These are phyloP conservation scores for Crithidia acanthocephali DNA, from an alignment of 208 protist species.

Conservation along the genomic window DNA sequence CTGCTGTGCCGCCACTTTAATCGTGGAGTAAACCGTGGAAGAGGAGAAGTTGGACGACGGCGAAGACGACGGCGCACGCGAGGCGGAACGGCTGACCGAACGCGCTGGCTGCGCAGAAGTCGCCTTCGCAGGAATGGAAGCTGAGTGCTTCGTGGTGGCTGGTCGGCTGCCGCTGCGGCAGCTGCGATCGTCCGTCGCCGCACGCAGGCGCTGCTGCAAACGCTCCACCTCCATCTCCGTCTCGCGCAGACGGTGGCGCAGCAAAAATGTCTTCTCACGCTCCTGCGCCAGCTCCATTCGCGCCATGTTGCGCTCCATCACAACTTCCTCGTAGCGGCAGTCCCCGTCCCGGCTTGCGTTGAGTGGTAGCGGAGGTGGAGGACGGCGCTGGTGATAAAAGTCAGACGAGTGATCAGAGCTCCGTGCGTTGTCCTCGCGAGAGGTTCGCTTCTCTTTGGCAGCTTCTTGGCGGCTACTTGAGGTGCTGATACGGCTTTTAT, in stretches of 20 bases:
- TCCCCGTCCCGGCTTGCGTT: no score
- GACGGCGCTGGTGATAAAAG: background rate
- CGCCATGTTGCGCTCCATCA: constrained; percentile 39
- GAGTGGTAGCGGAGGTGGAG: background rate
- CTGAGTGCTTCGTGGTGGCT: background rate
- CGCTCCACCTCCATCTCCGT: constrained; percentile 23
- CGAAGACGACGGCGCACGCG: background rate
- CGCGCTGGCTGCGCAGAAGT: background rate
- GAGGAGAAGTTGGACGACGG: background rate
- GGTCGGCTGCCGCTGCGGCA: background rate
- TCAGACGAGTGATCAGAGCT: background rate
- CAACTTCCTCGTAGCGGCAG: constrained; percentile 4
- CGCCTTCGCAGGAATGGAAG: background rate
- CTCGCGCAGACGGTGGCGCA: constrained; percentile 36
- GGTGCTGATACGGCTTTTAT: no score
- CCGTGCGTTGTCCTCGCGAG: background rate
- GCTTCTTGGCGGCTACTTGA: background rate
- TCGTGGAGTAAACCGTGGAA: background rate
- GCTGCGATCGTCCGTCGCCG: background rate
- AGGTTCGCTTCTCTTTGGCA: background rate
- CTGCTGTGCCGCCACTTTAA: background rate
- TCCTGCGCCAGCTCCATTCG: constrained; percentile 39
- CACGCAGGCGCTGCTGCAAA: background rate
- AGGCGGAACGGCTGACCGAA: constrained; percentile 1
- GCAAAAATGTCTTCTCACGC: constrained; percentile 38